These are phyloP conservation scores for Hemileccinum hortonii DNA, from an alignment of 1,284 basidiomycete species.

Conservation along the genomic window DNA sequence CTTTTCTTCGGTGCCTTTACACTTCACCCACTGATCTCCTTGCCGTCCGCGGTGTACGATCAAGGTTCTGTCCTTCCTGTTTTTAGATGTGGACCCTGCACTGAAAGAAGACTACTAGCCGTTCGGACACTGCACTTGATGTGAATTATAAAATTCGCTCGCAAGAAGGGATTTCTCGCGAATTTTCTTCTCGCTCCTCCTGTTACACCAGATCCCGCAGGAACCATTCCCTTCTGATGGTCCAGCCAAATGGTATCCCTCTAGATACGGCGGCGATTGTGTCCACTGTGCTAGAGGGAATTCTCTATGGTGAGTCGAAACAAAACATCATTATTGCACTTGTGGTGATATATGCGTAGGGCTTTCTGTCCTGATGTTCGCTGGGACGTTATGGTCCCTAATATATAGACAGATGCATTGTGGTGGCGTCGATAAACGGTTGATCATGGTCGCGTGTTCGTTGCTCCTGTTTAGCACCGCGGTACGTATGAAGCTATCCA, in stretches of 20 bases:
- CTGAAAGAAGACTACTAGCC: neutral
- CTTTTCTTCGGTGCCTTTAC: no score
- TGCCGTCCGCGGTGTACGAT: neutral
- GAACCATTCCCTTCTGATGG: slow-evolving; percentile 1
- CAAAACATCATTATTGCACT: neutral
- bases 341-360: slow-evolving; percentile 1
- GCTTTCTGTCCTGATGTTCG: slow-evolving; percentile 18
- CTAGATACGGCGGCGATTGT: slow-evolving; percentile 20
- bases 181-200: neutral
- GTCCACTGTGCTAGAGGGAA: slow-evolving; percentile 22
- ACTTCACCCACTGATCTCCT: no score
- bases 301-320: slow-evolving; percentile 21
- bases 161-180: no score
- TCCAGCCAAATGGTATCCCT: slow-evolving; percentile 10
- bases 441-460: slow-evolving; percentile 6
- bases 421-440: slow-evolving; percentile 1
- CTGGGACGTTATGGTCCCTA: slow-evolving; percentile 13
- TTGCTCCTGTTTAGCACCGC: slow-evolving; percentile 13
- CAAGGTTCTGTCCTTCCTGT: neutral
- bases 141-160: neutral
- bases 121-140: neutral
- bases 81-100: neutral
- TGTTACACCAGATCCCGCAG: neutral
- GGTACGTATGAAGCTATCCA: slow-evolving; percentile 2
- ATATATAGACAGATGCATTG: neutral